Evolutionary conservation across 139 green algal species (phyloP).

Genomic region (Chlorella sp.): DNA sequence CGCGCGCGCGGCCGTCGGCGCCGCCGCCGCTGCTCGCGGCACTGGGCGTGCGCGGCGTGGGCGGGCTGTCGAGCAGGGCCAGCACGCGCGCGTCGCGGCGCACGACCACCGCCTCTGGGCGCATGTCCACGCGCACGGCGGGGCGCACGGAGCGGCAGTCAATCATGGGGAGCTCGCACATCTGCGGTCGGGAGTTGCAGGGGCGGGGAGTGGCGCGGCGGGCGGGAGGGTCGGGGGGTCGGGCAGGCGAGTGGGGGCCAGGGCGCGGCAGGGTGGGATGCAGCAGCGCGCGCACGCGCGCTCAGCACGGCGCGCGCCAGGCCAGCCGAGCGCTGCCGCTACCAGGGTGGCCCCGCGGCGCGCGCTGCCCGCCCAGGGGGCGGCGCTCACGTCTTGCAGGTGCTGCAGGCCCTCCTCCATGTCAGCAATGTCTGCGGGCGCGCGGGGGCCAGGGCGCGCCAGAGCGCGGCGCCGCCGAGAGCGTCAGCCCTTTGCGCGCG

Average conservation of each 20-base stretch:
- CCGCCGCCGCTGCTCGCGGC: too few relatives aligned
- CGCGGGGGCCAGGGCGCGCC: not conserved
- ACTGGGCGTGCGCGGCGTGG: too few relatives aligned
- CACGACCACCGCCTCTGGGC: not conserved
- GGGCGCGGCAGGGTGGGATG: not conserved
- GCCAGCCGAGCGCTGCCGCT: too few relatives aligned
- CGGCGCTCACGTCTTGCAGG: too few relatives aligned
- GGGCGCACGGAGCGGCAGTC: not conserved
- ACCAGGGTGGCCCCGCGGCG: too few relatives aligned
- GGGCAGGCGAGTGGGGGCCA: not conserved
- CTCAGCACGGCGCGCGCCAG: too few relatives aligned
- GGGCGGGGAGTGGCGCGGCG: too few relatives aligned
- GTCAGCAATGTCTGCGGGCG: too few relatives aligned
- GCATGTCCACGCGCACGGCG: constrained; percentile 11
- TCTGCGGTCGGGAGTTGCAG: not conserved
- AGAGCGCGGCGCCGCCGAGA: not conserved
- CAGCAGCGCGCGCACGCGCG: too few relatives aligned
- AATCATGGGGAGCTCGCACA: not conserved
- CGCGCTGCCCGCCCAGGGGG: too few relatives aligned
- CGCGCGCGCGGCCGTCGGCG: too few relatives aligned
- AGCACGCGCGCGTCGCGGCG: not conserved
- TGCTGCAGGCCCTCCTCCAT: too few relatives aligned
- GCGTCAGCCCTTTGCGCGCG: not conserved
- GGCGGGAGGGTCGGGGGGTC: not conserved
- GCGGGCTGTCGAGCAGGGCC: constrained; percentile 7